Base-by-base conservation (phyloP, 2,329 filamentous ascomycete genomes). In the Laburnicola sp. region DNA sequence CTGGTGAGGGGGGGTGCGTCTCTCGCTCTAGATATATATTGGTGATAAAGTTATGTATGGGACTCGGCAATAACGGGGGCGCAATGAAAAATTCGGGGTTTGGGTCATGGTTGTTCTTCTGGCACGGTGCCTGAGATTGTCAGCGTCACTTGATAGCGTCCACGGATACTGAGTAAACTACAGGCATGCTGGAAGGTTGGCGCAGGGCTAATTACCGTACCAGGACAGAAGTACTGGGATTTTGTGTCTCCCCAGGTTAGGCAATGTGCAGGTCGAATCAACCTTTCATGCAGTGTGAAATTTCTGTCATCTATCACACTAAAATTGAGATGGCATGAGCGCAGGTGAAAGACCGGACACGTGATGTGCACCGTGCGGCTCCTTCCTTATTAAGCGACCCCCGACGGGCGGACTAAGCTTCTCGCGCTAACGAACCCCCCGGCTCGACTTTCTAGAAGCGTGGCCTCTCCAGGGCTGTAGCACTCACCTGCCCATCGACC, bases 381-480 rank as follows among this genome's bases (percentile, higher is more conserved):
- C 30, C 22, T 45, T 36, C 42, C 42, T 23, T 32, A 45, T 39
- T 37, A 44, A 51, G 48, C 49, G 53, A 53, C 32, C 43, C 34
- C 43, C 43, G 38, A 25, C 45, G 37, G 50, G 43, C 28, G 40
- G 50, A 31, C 25, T 39, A 39, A 21, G 57, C 57, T 56, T 54
- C 40, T 46, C 38, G 44, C 58, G 53, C 57, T 66, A 65, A 58
- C 55, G 43, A 65, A 58, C 55, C 44, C 59, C 59, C 54, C 64
- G 59, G 57, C 57, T 25, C 54, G 54, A 55, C 57, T 64, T 65
- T 66, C 64, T 58, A 65, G 66, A 67, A 68, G 62, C 63, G 65
- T 69, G 66, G 60, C 67, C 64, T 69, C 56, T 65, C 48, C 45
- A 58, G 51, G 51, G 47, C 51, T 37, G 43, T 45, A 38, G 34